Base-by-base conservation (phyloP, 495 filamentous ascomycete genomes). In the Hyaloscypha finlandica region DNA sequence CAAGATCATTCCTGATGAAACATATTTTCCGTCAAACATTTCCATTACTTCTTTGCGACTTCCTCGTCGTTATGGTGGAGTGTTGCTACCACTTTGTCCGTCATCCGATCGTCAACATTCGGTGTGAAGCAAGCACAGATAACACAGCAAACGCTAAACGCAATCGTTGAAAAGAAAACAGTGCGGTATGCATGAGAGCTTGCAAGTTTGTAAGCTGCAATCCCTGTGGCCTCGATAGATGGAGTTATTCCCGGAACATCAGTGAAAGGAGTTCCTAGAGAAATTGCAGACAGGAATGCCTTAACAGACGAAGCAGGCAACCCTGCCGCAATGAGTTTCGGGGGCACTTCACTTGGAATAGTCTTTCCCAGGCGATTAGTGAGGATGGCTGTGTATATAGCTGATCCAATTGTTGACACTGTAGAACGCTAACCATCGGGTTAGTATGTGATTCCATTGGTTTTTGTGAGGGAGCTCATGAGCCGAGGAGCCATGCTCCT, bases 381-480 rank as follows among this genome's bases (percentile, higher is more conserved):
- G 33, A 81, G 74, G 54, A 83, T 79, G 51, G 75, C 73, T 59
- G 76, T 70, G 68, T 81, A 81, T 56, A 83, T 72, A 3, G 77
- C 71, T 39, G 74, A 71, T 64, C 68, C 70, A 45, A 78, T 68
- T 33, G 61, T 39, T 9, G 45, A 64, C 29, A 58, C 6, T 32
- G 63, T 70, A 64, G 67, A 74, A 65, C 69, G 54, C 25, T 25
- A 25, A 25, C 25, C 25, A 25, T 25, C 25, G 1, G 25, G 25
- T 25, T 25, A 25, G 25, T 25, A 25, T 25, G 25, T 1, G 25
- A 25, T 25, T 25, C 25, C 1, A 25, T 25, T 25, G 25, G 1
- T 25, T 25, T 25, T 25, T 25, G 1, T 25, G 25, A 25, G 25
- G 25, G 25, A 25, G 25, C 25, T 25, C 25, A 25, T 25, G 25